phyloP scores from a whole-genome alignment of 2,329 filamentous ascomycete species.

The Aspergillus intermedius region DNA sequence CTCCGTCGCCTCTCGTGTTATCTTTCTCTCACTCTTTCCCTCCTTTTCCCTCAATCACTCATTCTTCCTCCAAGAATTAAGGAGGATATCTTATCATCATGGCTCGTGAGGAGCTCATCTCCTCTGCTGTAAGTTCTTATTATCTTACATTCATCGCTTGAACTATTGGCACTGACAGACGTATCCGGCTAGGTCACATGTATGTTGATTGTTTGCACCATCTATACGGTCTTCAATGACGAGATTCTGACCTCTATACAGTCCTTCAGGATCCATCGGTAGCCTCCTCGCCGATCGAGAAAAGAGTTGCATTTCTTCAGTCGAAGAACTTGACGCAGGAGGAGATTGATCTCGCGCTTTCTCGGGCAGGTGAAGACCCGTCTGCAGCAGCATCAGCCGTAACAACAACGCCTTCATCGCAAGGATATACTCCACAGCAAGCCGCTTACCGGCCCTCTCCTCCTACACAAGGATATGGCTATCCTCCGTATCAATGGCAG shows the following conservation, averaged over 20 bases:
- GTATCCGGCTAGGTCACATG: constrained; percentile 42
- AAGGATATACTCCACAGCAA: constrained; percentile 41
- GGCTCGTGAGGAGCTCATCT: constrained; percentile 88
- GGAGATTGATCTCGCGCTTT: constrained; percentile 79
- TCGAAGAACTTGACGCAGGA: constrained; percentile 97
- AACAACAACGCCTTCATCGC: constrained; percentile 40
- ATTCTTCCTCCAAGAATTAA: not conserved
- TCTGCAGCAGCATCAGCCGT: constrained; percentile 40
- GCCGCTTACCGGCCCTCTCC: constrained; percentile 35
- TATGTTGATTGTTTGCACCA: constrained; percentile 28
- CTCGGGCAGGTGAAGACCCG: constrained; percentile 61
- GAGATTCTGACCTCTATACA: constrained; percentile 31
- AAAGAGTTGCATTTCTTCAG: constrained; percentile 83
- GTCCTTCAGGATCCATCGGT: constrained; percentile 94
- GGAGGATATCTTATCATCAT: constrained; percentile 49
- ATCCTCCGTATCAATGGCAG: constrained; percentile 50
- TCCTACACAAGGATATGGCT: constrained; percentile 41
- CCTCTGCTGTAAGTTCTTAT: constrained; percentile 61
- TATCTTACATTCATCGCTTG: constrained; percentile 16
- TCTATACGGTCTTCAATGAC: not conserved
- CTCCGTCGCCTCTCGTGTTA: constrained; percentile 4
- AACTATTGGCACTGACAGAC: constrained; percentile 17
- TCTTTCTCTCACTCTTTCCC: constrained; percentile 8
- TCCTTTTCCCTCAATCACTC: constrained; percentile 4
- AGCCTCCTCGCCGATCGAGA: constrained; percentile 81